Base-by-base conservation (phyloP, 164 flowering plant species). In the Macadamia integrifolia region DNA sequence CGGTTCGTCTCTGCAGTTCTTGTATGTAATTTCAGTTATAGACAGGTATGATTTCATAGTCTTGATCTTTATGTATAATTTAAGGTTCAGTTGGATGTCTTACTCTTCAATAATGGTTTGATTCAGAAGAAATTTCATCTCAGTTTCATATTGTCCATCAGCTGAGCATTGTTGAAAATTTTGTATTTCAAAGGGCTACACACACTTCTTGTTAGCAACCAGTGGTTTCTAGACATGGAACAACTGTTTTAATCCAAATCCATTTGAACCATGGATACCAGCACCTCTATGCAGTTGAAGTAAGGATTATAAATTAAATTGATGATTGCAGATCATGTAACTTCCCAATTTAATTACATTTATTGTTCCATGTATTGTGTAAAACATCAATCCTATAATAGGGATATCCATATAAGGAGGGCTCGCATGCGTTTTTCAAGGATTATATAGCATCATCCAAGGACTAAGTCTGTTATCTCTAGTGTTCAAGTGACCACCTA, bases 21-120 rank as follows among this genome's bases (percentile, higher is more conserved):
- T 92, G 79, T 95, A 95, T 75, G 89, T 95, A 18, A 83, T 95
- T 63, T 87, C 96, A 1, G 95, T 92, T 31, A 80, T 92, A 60
- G 99, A 95, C 79, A 91, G 99, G 99, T 95, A 82, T 6, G 44
- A 10, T 9, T 28, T 58, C 61, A 66, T 59, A n/a, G 59, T 59
- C 55, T 64, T 46, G 14, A 53, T 31, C 18, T 15, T 12, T 17
- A 15, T 49, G 32, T 55, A 6, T 40, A 61, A 61, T 67, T 60
- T 10, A 61, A 31, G 42, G 5, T 31, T 60, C 6, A 60, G 18
- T 60, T 60, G n/a, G 15, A 8, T 4, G 59, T 15, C 1, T 68
- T 12, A 12, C 3, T 35, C 40, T 35, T 35, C 59, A 46, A 35
- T 61, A n/a, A 18, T 60, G 15, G 48, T 61, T 9, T 56, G 42